A percentile compares a stretch with the other conserved stretches of the same genome.
Conservation (phyloP, 2,329 filamentous ascomycete species). For the Ascosphaera apis region DNA sequence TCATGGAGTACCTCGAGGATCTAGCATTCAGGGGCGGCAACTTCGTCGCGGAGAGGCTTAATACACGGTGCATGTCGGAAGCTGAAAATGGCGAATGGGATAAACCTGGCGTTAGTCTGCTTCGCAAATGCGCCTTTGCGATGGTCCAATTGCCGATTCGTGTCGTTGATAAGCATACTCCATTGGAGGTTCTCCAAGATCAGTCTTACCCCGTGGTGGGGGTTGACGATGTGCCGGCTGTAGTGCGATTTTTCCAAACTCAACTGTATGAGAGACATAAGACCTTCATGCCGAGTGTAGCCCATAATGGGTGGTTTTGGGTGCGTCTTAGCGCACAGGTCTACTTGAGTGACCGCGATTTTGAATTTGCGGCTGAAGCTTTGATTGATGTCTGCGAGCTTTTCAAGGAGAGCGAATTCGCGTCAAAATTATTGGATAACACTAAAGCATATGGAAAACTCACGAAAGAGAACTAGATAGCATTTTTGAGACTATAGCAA, state of each 20-base stretch:
- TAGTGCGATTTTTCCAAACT: constrained; percentile 35
- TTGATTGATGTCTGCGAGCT: constrained; percentile 32
- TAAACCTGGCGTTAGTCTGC: constrained; percentile 7
- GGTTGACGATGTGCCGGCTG: constrained; percentile 17
- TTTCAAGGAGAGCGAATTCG: no score
- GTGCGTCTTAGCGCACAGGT: constrained; percentile 56
- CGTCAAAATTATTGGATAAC: no score
- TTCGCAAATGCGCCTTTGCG: constrained; percentile 44
- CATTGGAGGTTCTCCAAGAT: constrained; percentile 4
- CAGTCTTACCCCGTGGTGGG: constrained; percentile 11
- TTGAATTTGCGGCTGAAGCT: constrained; percentile 37
- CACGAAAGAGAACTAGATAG: no score
- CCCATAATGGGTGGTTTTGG: constrained; percentile 43
- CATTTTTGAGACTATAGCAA: no score
- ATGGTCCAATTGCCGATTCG: constrained; percentile 52
- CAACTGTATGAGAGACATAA: constrained; percentile 35
- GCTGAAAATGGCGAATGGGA: constrained; percentile 21
- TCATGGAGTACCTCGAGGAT: constrained; percentile 37
- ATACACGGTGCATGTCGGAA: constrained; percentile 9
- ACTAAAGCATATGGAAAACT: no score
- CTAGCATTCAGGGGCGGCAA: constrained; percentile 43
- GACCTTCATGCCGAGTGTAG: constrained; percentile 46
- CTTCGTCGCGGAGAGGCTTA: constrained; percentile 34
- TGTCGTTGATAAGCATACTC: constrained; percentile 12
- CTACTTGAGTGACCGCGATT: constrained; percentile 54